Conservation (phyloP, 257 asterid species). For the Anisodus tanguticus region DNA sequence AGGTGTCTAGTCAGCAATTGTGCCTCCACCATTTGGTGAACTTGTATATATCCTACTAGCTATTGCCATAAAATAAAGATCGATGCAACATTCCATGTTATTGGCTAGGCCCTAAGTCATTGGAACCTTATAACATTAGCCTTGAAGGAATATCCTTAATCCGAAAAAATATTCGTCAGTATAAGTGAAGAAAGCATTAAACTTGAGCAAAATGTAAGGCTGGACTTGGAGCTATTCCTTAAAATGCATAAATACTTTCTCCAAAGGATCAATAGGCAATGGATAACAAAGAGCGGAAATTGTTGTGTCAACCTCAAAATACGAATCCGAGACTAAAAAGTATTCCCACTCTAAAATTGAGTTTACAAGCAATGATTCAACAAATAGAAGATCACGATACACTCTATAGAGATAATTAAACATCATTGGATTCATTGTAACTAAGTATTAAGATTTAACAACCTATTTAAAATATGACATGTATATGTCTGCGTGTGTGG, state of each 20-base stretch:
- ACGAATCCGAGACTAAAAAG: neutral
- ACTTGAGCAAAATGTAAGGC: conserved; percentile 6
- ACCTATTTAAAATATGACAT: neutral
- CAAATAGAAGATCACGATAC: neutral
- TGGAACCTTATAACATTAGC: neutral
- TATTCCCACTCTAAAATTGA: neutral
- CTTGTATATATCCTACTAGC: conserved; percentile 1
- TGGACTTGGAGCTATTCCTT: conserved; percentile 2
- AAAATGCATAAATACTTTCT: neutral
- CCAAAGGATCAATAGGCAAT: neutral
- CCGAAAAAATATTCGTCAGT: no score
- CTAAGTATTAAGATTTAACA: neutral
- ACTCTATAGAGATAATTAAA: neutral
- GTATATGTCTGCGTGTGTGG: neutral
- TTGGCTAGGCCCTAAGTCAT: neutral
- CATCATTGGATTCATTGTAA: neutral
- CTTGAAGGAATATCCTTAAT: neutral
- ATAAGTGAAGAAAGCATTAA: neutral
- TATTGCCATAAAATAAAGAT: neutral
- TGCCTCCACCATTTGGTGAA: neutral
- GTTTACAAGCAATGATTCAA: conserved; percentile 12
- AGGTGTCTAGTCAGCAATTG: neutral
- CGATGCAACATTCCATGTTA: neutral
- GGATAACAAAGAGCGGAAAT: neutral
- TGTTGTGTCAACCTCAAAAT: neutral